Evolutionary conservation across 2,329 filamentous ascomycete genomes (phyloP), one percentile per base, ranked within the genome.

Genomic region (Cytospora chrysosperma): DNA sequence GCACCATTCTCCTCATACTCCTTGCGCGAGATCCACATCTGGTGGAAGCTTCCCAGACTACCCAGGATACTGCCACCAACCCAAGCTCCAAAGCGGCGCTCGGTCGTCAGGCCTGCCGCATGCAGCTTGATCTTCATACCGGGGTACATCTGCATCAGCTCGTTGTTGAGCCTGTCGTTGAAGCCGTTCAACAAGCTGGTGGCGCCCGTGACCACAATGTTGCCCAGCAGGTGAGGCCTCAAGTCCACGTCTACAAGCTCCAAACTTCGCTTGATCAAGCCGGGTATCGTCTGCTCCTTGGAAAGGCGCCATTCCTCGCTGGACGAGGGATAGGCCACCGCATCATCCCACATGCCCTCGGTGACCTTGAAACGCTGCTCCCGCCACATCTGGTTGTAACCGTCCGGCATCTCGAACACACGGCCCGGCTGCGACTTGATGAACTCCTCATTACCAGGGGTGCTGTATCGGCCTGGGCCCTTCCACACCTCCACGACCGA

Each of bases 21-120:
- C 82, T 97, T 96, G 77, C 88, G 92, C 27, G 90, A 94, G 70
- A 99, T 96, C 95, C 95, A 99, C 90, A 99, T 94, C 81, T 99
- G 95, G 79, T 99, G 95, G 79, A 99, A 99, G 17, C 93, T 97
- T 12, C 96, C 96, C 78, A 99, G 77, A 76, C 93, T 97, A 8
- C 92, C 93, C 69, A 99, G 81, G 70, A 99, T 97, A 77, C 93
- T 97, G 53, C 95, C 95, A 54, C 96, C 95, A 69, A 99, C 93
- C 94, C 95, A 99, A 56, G 91, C 88, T 26, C 92, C 93, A 76
- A 96, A 98, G 68, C 93, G 90, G 60, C 96, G 82, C 82, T 99
- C 96, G 43, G 89, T 91, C 0, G 91, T 91, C 70, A 94, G 87
- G 21, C 92, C 92, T 0, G 93, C 89, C 0, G 95, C 92, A 70